Evolutionary conservation across 805 yeast genomes (phyloP).

Genomic region (Kuraishia borneana): DNA sequence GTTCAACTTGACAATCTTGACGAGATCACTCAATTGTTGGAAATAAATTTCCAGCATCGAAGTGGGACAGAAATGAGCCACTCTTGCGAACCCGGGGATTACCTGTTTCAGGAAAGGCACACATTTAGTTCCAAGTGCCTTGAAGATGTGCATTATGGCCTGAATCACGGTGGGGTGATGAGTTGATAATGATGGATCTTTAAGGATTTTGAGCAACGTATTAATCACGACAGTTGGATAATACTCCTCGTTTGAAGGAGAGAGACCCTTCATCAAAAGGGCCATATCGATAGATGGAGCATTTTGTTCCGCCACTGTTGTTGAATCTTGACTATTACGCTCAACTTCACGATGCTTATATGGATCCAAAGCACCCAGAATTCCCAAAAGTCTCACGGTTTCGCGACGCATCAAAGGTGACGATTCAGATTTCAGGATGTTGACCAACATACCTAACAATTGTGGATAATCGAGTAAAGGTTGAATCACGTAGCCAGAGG

Average conservation of each 20-base stretch:
- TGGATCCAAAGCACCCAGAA: conserved; percentile 94
- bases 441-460: conserved; percentile 68
- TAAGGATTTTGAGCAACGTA: conserved; percentile 70
- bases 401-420: conserved; percentile 71
- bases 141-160: conserved; percentile 85
- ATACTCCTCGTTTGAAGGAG: conserved; percentile 87
- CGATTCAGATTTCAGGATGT: conserved; percentile 71
- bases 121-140: conserved; percentile 78
- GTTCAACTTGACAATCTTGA: conserved; percentile 79
- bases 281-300: conserved; percentile 89
- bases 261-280: conserved; percentile 83
- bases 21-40: conserved; percentile 74
- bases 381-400: conserved; percentile 82
- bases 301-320: conserved; percentile 53
- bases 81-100: conserved; percentile 76
- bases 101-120: conserved; percentile 83
- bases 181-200: conserved; percentile 72
- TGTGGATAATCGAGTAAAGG: conserved; percentile 91
- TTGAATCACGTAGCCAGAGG: conserved; percentile 91
- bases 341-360: conserved; percentile 91
- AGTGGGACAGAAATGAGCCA: conserved; percentile 73
- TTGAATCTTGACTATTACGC: conserved; percentile 27
- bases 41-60: conserved; percentile 79
- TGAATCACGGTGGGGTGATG: conserved; percentile 93
- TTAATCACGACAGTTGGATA: conserved; percentile 92